Percentiles rank a stretch among this genome's conserved stretches.
Conservation (phyloP, 148 eudicot species). For the Bassia scoparia region DNA sequence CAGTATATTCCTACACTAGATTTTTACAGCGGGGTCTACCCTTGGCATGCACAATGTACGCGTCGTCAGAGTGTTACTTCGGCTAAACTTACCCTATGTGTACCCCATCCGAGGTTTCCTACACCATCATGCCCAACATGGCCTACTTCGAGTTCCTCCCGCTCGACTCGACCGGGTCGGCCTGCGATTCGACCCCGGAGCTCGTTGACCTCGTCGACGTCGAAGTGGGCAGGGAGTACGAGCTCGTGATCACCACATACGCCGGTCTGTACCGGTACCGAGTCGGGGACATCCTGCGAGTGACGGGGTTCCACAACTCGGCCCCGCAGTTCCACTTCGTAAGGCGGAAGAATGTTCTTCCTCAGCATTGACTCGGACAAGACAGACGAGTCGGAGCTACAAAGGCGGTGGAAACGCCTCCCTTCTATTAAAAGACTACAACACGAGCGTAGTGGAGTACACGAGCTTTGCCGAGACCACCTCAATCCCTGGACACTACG, state of each 20-base stretch:
- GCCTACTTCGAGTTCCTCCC: conserved; percentile 85
- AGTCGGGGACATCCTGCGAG: conserved; percentile 81
- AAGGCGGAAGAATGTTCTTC: conserved; percentile 62
- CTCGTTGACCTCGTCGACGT: conserved; percentile 72
- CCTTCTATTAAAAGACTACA: conserved; percentile 32
- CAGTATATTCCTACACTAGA: conserved; percentile 77
- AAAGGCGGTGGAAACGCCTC: conserved; percentile 63
- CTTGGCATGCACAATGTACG: conserved; percentile 73
- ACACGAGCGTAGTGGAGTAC: conserved; percentile 68
- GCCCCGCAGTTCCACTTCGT: conserved; percentile 87
- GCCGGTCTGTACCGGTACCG: conserved; percentile 71
- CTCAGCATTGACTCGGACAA: conserved; percentile 87
- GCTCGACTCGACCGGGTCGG: conserved; percentile 37
- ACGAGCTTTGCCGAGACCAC: conserved; percentile 74
- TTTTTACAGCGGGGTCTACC: conserved; percentile 75
- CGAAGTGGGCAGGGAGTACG: conserved; percentile 75
- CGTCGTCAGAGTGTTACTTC: conserved; percentile 76
- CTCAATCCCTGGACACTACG: conserved; percentile 78
- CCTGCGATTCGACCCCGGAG: conserved; percentile 24
- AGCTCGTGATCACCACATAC: conserved; percentile 82
- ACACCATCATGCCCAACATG: conserved; percentile 97
- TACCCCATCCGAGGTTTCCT: conserved; percentile 70
- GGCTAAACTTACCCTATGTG: conserved; percentile 81
- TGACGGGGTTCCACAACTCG: conserved; percentile 85
- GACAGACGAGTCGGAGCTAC: conserved; percentile 81